phyloP scores from a whole-genome alignment of 768 basidiomycete species.

The Termitomyces sp. region DNA sequence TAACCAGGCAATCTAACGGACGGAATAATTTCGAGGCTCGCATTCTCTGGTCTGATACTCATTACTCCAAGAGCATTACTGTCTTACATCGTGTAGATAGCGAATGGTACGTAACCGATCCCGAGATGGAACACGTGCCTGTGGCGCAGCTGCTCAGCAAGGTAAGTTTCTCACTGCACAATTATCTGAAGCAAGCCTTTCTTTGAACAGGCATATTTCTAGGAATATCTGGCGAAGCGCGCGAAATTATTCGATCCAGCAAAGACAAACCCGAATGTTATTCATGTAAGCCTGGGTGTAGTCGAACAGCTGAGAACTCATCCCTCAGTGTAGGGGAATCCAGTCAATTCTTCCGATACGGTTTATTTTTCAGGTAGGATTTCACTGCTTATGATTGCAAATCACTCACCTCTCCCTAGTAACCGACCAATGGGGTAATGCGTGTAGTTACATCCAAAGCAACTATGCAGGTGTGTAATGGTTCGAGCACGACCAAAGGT shows the following conservation, averaged over 20 bases:
- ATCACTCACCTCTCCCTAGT: slow-evolving; percentile 37
- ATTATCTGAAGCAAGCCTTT: neutral
- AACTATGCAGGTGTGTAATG: slow-evolving; percentile 63
- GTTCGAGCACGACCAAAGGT: slow-evolving; percentile 11
- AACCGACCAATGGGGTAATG: slow-evolving; percentile 84
- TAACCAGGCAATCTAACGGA: neutral
- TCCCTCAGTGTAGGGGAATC: slow-evolving; percentile 56
- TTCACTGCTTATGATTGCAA: neutral
- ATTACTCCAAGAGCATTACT: neutral
- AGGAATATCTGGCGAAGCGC: slow-evolving; percentile 81
- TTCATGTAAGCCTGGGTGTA: slow-evolving; percentile 44
- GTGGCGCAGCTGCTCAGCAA: slow-evolving; percentile 82
- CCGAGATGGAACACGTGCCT: slow-evolving; percentile 70
- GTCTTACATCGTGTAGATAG: slow-evolving; percentile 46
- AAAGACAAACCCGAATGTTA: slow-evolving; percentile 58
- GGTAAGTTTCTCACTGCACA: slow-evolving; percentile 30
- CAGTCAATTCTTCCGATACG: slow-evolving; percentile 83
- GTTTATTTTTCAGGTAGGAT: slow-evolving; percentile 81
- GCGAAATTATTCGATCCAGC: slow-evolving; percentile 74
- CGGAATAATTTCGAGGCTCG: slow-evolving; percentile 34
- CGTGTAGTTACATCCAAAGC: slow-evolving; percentile 85
- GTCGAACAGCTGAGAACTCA: slow-evolving; percentile 1
- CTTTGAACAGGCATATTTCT: neutral
- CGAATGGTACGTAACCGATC: slow-evolving; percentile 90
- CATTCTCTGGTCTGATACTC: slow-evolving; percentile 61